Evolutionary conservation across 768 basidiomycete genomes (phyloP).

Genomic region (Pilatotrama ljubarskyi): DNA sequence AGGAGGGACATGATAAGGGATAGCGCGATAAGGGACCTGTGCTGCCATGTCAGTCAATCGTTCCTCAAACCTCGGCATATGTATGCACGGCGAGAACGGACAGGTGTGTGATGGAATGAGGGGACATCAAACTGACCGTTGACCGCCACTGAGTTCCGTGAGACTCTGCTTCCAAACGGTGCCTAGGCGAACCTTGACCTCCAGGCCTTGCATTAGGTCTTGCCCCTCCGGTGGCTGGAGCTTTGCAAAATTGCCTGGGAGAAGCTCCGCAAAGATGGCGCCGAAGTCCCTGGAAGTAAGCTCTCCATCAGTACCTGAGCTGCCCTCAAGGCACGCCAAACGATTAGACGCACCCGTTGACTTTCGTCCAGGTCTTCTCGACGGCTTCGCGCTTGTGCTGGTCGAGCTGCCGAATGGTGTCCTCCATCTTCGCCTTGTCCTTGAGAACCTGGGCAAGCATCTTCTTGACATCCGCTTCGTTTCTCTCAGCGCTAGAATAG

Average conservation of each 20-base stretch:
- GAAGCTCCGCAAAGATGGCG: conserved; percentile 89
- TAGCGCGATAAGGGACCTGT: conserved; percentile 92
- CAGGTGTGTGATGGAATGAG: background rate
- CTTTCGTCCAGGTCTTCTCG: conserved; percentile 94
- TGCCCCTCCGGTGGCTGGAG: conserved; percentile 91
- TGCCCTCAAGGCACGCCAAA: background rate
- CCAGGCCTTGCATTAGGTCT: conserved; percentile 92
- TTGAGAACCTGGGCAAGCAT: conserved; percentile 86
- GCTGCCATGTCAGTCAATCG: background rate
- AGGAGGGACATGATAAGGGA: conserved; percentile 98
- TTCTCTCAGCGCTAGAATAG: conserved; percentile 81
- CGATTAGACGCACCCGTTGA: conserved; percentile 68
- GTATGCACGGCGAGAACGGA: background rate
- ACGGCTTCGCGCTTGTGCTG: conserved; percentile 92
- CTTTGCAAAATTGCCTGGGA: conserved; percentile 96
- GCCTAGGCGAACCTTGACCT: conserved; percentile 95
- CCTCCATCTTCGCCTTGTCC: conserved; percentile 94
- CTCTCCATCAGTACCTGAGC: background rate
- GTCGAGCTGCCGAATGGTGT: conserved; percentile 91
- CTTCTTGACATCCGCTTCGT: conserved; percentile 81
- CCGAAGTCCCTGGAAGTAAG: conserved; percentile 81
- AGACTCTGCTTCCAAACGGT: conserved; percentile 97
- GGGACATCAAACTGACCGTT: conserved; percentile 63
- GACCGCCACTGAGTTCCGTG: conserved; percentile 96
- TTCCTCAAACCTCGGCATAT: background rate